Percentiles rank a stretch among this genome's conserved stretches.
phyloP scores from a whole-genome alignment of 768 basidiomycete genomes.

The Auriscalpium orientale region DNA sequence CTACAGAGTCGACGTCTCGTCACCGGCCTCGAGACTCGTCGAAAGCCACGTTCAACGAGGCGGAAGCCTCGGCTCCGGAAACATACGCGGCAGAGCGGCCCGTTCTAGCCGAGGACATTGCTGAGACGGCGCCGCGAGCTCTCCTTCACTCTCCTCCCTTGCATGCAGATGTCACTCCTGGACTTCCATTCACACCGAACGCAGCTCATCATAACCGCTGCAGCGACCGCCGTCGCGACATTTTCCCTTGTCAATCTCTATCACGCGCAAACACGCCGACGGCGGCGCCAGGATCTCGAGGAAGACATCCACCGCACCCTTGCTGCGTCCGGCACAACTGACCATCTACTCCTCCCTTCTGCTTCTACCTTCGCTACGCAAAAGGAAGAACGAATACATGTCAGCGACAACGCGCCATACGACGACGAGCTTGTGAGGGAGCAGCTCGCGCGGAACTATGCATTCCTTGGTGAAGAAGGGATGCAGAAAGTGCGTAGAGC shows the following conservation, averaged over 20 bases:
- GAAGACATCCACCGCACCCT: constrained; percentile 51
- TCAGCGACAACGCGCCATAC: constrained; percentile 29
- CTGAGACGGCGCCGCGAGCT: too few species aligned
- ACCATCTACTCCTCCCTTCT: constrained; percentile 4
- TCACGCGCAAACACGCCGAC: constrained; percentile 36
- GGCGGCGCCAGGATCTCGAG: constrained; percentile 47
- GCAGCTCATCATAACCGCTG: constrained; percentile 60
- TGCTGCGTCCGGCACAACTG: constrained; percentile 5
- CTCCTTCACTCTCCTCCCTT: too few species aligned
- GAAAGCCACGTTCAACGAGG: too few species aligned
- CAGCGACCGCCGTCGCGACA: constrained; percentile 56
- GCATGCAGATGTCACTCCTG: constrained; percentile 3
- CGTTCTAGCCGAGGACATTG: too few species aligned
- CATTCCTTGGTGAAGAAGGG: constrained; percentile 86
- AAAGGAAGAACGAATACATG: background rate
- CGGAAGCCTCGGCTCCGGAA: too few species aligned
- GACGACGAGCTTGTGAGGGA: constrained; percentile 81
- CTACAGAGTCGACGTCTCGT: too few species aligned
- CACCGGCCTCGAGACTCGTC: too few species aligned
- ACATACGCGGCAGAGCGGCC: too few species aligned
- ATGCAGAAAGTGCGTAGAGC: constrained; percentile 72
- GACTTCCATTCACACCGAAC: constrained; percentile 42
- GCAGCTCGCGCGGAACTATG: constrained; percentile 88
- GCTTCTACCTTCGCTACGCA: background rate
- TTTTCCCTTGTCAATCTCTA: constrained; percentile 54